A percentile compares a stretch with the other conserved stretches of the same genome.
phyloP scores from a whole-genome alignment of 2,329 filamentous ascomycete genomes.

The Apiospora arundinis region DNA sequence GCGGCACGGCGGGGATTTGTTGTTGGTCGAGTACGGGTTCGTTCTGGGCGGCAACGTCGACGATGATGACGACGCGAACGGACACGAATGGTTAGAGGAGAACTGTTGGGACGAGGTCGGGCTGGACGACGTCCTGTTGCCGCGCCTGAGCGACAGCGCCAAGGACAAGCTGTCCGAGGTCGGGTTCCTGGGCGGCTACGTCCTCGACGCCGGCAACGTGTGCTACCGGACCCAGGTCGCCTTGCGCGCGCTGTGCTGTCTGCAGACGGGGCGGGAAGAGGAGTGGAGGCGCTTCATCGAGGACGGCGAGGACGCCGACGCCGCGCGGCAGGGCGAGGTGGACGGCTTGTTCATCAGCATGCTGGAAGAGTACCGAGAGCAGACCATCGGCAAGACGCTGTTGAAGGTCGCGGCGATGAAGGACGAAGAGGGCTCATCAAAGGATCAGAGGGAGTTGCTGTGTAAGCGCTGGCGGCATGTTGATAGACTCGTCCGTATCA shows the following conservation, averaged over 20 bases:
- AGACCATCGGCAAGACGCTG: conserved; percentile 39
- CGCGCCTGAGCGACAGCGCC: conserved; percentile 37
- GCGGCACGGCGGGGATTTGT: conserved; percentile 72
- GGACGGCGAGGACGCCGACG: conserved; percentile 51
- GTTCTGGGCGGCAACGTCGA: conserved; percentile 50
- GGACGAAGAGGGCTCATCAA: conserved; percentile 25
- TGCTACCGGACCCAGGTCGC: conserved; percentile 65
- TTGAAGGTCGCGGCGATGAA: conserved; percentile 38
- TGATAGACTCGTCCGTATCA: conserved; percentile 42
- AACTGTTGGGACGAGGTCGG: conserved; percentile 60
- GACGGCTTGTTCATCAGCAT: conserved; percentile 47
- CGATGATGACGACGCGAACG: conserved; percentile 47
- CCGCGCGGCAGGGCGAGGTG: conserved; percentile 47
- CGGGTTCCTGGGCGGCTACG: conserved; percentile 58
- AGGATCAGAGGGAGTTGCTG: conserved; percentile 46
- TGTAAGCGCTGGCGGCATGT: conserved; percentile 52
- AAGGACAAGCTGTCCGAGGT: conserved; percentile 47
- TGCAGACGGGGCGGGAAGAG: conserved; percentile 27
- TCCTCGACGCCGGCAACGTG: conserved; percentile 54
- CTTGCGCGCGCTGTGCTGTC: conserved; percentile 48
- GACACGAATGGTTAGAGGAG: conserved; percentile 46
- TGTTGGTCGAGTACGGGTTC: conserved; percentile 72
- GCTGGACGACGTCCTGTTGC: conserved; percentile 55
- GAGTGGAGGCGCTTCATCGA: conserved; percentile 55
- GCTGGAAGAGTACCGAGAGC: conserved; percentile 44